phyloP scores from a whole-genome alignment of 345 rosid genomes.

The Rhizophora mangle region DNA sequence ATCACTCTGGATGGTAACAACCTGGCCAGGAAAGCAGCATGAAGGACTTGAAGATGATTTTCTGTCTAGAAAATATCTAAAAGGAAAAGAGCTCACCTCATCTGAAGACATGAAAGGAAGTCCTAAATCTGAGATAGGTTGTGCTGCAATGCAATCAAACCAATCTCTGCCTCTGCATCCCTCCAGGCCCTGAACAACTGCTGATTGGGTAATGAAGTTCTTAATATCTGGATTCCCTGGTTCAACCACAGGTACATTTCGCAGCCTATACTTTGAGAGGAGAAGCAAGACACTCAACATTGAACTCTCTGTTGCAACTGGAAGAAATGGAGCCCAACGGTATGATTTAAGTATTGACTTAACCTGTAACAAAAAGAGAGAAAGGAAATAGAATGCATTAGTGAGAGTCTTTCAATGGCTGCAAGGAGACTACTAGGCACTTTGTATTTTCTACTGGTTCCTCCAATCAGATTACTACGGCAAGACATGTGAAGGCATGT shows the following conservation, averaged over 20 bases:
- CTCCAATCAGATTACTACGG: background rate
- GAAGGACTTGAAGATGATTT: background rate
- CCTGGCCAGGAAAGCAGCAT: conserved; percentile 35
- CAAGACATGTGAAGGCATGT: background rate
- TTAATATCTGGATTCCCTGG: conserved; percentile 57
- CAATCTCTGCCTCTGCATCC: conserved; percentile 86
- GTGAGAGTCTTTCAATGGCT: background rate
- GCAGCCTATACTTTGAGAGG: conserved; percentile 73
- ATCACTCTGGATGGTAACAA: conserved; percentile 51
- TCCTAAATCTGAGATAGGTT: conserved; percentile 70
- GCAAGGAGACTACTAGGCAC: background rate
- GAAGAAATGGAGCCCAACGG: conserved; percentile 81
- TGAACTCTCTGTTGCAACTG: conserved; percentile 64
- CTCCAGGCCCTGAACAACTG: conserved; percentile 74
- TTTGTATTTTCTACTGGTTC: background rate
- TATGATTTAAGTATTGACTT: conserved; percentile 64
- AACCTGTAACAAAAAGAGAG: conserved; percentile 43
- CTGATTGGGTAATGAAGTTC: conserved; percentile 86
- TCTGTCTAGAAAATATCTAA: background rate
- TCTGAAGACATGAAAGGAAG: conserved; percentile 72
- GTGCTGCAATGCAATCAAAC: conserved; percentile 69
- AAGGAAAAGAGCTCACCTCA: conserved; percentile 39
- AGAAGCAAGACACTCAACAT: conserved; percentile 79
- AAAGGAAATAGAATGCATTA: conserved; percentile 3
- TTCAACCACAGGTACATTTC: conserved; percentile 77